phyloP scores from a whole-genome alignment of 495 filamentous ascomycete species.

The Neurospora cerealis region DNA sequence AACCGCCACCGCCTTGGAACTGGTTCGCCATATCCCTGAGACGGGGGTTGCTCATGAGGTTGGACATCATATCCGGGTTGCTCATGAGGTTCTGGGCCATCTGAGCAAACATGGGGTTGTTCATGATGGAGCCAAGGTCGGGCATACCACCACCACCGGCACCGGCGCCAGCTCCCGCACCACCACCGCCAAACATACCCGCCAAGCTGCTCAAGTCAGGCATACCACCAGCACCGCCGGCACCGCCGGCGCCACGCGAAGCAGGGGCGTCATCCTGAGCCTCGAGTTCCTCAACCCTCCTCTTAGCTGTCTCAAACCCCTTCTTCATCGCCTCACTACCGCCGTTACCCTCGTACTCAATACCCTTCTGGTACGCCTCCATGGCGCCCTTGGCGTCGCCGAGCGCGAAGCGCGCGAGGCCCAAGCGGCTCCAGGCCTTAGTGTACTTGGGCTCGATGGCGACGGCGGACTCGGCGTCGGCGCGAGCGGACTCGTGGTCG shows the following conservation, averaged over 20 bases:
- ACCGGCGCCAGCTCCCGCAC: constrained; percentile 45
- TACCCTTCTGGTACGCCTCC: constrained; percentile 90
- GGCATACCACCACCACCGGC: constrained; percentile 62
- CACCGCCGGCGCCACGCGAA: constrained; percentile 29
- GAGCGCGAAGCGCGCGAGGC: constrained; percentile 79
- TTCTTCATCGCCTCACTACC: constrained; percentile 85
- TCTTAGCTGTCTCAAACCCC: constrained; percentile 84
- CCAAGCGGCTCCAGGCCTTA: constrained; percentile 90
- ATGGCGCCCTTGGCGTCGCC: constrained; percentile 83
- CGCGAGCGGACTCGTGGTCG: constrained; percentile 71
- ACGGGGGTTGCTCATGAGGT: constrained; percentile 88
- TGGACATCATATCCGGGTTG: constrained; percentile 82
- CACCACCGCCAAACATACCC: constrained; percentile 53
- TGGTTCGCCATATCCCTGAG: constrained; percentile 70
- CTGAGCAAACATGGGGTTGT: constrained; percentile 90
- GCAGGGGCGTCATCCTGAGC: constrained; percentile 26
- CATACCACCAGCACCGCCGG: constrained; percentile 22
- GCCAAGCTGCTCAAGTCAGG: constrained; percentile 47
- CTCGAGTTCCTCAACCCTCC: constrained; percentile 65
- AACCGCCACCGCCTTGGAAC: constrained; percentile 63
- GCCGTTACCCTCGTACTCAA: constrained; percentile 87
- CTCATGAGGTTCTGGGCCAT: constrained; percentile 97
- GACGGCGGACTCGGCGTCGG: constrained; percentile 83
- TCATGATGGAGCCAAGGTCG: constrained; percentile 78
- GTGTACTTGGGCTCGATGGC: constrained; percentile 83